These are phyloP conservation scores for sweet orange (Citrus sinensis) DNA, from an alignment of 345 rosid species.

Conservation along the genomic window DNA sequence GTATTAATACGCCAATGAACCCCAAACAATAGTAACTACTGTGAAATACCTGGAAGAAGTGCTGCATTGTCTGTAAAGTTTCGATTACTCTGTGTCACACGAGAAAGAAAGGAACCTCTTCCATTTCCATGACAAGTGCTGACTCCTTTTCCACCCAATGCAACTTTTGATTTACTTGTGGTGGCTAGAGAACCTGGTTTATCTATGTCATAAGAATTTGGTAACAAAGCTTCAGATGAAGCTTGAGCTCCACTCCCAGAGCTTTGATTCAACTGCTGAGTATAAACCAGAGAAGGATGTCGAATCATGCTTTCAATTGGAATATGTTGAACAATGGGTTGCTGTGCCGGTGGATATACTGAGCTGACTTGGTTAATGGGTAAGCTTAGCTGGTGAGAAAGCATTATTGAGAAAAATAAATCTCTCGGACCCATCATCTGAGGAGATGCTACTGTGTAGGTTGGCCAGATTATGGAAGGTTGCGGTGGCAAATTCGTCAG, in stretches of 20 bases:
- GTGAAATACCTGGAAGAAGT: conserved; percentile 2
- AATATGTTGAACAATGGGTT: conserved; percentile 6
- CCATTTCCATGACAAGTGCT: background rate
- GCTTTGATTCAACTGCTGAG: conserved; percentile 3
- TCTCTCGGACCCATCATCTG: conserved; percentile 4
- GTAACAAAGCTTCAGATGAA: background rate
- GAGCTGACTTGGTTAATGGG: background rate
- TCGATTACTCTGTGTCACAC: background rate
- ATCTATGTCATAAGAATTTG: background rate
- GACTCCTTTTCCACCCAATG: conserved; percentile 6
- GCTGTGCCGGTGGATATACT: background rate
- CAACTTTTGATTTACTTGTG: background rate
- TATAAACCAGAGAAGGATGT: background rate
- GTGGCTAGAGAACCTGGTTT: background rate
- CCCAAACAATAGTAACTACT: background rate
- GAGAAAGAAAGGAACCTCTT: conserved; percentile 5
- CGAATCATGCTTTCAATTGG: background rate
- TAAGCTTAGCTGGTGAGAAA: background rate
- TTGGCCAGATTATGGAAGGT: conserved; percentile 6
- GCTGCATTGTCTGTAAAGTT: background rate
- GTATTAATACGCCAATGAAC: background rate
- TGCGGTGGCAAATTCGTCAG: conserved; percentile 1
- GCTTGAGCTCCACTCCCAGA: background rate
- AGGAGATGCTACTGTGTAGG: background rate
- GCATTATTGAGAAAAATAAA: conserved; percentile 6